A percentile compares a stretch with the other conserved stretches of the same genome.
Evolutionary conservation across 257 asterid genomes (phyloP).

Genomic region (Cordia subcordata): DNA sequence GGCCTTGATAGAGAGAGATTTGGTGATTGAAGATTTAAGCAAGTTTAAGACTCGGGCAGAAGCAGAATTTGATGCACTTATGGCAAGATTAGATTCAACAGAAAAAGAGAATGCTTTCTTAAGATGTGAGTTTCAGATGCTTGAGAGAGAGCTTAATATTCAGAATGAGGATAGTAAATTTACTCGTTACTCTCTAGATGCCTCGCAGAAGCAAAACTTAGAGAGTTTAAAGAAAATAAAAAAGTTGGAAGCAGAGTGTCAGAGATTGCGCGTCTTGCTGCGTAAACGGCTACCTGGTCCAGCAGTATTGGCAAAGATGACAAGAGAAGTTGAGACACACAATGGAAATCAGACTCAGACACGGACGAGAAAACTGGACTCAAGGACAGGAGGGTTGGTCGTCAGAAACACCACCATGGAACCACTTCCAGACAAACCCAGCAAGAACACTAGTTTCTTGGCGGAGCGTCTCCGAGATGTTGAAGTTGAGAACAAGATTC

Average conservation of each 20-base stretch:
- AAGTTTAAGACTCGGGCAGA: slow-evolving; percentile 38
- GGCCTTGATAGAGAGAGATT: slow-evolving; percentile 56
- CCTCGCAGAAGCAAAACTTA: slow-evolving; percentile 38
- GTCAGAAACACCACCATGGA: slow-evolving; percentile 15
- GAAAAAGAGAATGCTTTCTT: slow-evolving; percentile 82
- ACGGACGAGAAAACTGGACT: slow-evolving; percentile 30
- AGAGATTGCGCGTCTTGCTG: slow-evolving; percentile 54
- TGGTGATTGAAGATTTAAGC: slow-evolving; percentile 48
- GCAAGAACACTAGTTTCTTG: slow-evolving; percentile 40
- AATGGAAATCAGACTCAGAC: slow-evolving; percentile 30
- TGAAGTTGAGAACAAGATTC: slow-evolving; percentile 55
- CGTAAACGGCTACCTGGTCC: slow-evolving; percentile 57
- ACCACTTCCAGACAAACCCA: slow-evolving; percentile 19
- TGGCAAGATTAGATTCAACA: slow-evolving; percentile 58
- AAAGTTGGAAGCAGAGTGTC: slow-evolving; percentile 78
- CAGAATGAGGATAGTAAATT: slow-evolving; percentile 57
- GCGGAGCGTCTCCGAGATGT: slow-evolving; percentile 51
- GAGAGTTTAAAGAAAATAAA: slow-evolving; percentile 62
- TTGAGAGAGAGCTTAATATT: slow-evolving; percentile 62
- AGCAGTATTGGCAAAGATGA: slow-evolving; percentile 21
- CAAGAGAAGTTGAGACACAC: slow-evolving; percentile 35
- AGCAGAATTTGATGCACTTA: slow-evolving; percentile 55
- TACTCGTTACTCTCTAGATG: slow-evolving; percentile 40
- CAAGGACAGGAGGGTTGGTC: slow-evolving; percentile 25
- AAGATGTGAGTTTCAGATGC: slow-evolving; percentile 57